These are phyloP conservation scores for Chalciporus chontae DNA, from an alignment of 768 basidiomycete genomes.

Conservation along the genomic window DNA sequence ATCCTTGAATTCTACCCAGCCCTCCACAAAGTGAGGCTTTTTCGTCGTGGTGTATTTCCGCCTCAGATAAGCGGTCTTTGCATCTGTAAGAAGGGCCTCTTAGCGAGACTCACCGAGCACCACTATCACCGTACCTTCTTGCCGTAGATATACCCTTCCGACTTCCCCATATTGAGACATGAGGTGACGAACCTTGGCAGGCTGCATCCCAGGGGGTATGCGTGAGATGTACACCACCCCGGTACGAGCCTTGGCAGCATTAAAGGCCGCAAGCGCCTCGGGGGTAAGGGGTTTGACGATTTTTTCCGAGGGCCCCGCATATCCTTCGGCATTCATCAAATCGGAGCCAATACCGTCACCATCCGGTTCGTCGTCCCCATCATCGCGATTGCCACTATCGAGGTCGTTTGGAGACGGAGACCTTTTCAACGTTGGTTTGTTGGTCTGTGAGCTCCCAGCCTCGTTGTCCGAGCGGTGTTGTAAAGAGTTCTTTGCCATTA, in stretches of 20 bases:
- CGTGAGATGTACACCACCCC: constrained; percentile 94
- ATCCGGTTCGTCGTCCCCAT: constrained; percentile 22
- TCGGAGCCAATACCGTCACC: constrained; percentile 23
- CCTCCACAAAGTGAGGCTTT: constrained; percentile 88
- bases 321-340: constrained; percentile 54
- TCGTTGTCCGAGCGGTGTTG: not conserved
- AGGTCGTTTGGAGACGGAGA: not conserved
- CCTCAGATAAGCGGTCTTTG: constrained; percentile 83
- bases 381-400: not conserved
- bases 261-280: constrained; percentile 73
- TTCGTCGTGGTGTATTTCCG: constrained; percentile 80
- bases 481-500: constrained; percentile 9
- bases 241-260: constrained; percentile 67
- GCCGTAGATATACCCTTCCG: constrained; percentile 89
- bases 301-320: constrained; percentile 49
- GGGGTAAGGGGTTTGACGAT: constrained; percentile 69
- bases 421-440: not conserved
- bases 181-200: constrained; percentile 90
- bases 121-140: constrained; percentile 60
- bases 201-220: constrained; percentile 97
- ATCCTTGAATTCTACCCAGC: constrained; percentile 98
- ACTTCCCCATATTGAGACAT: constrained; percentile 89
- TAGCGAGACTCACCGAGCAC: not conserved
- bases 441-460: not conserved
- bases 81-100: constrained; percentile 43